These are phyloP conservation scores for Oryza rufipogon DNA, from an alignment of 176 grass and related monocot species.

Conservation along the genomic window DNA sequence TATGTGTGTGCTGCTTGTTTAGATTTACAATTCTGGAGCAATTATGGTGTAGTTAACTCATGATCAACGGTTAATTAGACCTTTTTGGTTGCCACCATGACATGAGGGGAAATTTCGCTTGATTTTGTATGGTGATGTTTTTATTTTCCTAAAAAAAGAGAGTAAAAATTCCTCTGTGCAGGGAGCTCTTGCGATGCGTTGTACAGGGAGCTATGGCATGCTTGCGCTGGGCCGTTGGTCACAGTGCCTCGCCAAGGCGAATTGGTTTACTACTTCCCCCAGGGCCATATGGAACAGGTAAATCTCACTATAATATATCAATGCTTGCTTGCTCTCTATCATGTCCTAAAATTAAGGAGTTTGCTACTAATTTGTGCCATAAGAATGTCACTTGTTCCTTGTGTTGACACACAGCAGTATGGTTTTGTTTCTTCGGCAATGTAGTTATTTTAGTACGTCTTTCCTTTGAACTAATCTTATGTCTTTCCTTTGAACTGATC, in stretches of 20 bases:
- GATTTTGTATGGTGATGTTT: not conserved
- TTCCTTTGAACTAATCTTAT: slow-evolving; percentile 36
- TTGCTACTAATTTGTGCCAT: not conserved
- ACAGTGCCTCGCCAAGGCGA: slow-evolving; percentile 68
- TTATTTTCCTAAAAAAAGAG: not conserved
- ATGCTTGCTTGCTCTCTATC: not conserved
- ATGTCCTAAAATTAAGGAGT: not conserved
- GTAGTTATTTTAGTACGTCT: slow-evolving; percentile 23
- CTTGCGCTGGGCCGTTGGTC: slow-evolving; percentile 83
- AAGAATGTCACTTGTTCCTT: not conserved
- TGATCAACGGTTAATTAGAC: not conserved
- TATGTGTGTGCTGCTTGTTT: not conserved
- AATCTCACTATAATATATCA: not conserved
- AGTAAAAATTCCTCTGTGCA: slow-evolving; percentile 30
- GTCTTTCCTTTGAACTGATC: slow-evolving; percentile 34
- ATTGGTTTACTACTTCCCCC: slow-evolving; percentile 92
- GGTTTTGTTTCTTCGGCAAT: slow-evolving; percentile 12
- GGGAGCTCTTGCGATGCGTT: slow-evolving; percentile 50
- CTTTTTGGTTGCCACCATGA: not conserved
- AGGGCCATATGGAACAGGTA: slow-evolving; percentile 99
- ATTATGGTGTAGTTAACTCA: not conserved
- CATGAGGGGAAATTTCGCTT: not conserved
- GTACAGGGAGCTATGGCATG: slow-evolving; percentile 84
- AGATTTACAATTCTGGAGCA: not conserved
- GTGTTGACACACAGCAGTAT: not conserved